Conservation (phyloP, 2,329 filamentous ascomycete genomes). For the Dothistroma septosporum region DNA sequence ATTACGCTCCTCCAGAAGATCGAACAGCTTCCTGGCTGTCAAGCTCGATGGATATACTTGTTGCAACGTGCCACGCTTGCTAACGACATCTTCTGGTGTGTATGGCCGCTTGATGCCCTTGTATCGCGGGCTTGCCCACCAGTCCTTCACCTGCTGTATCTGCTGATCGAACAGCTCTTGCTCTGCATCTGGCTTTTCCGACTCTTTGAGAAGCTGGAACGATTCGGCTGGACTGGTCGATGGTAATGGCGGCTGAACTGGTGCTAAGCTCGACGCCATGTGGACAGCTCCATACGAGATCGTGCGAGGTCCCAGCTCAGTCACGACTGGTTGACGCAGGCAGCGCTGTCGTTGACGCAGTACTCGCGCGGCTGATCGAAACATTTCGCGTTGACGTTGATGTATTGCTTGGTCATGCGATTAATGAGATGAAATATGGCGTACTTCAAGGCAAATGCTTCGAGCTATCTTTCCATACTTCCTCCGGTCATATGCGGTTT, state of each 20-base stretch:
- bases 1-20: conserved; percentile 73
- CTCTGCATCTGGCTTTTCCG: conserved; percentile 72
- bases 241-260: conserved; percentile 60
- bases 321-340: conserved; percentile 17
- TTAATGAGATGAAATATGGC: not conserved
- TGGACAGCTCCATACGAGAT: conserved; percentile 23
- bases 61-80: conserved; percentile 82
- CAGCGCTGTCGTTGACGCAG: conserved; percentile 29
- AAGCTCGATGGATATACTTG: conserved; percentile 87
- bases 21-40: conserved; percentile 93
- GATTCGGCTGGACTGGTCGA: conserved; percentile 63
- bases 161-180: conserved; percentile 82
- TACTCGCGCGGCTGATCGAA: conserved; percentile 28
- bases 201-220: conserved; percentile 78
- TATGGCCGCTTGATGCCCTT: conserved; percentile 90
- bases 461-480: conserved; percentile 13
- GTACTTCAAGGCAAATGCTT: not conserved
- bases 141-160: conserved; percentile 76
- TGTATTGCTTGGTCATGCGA: conserved; percentile 9
- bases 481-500: not conserved
- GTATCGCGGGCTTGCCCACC: conserved; percentile 85
- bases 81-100: conserved; percentile 83
- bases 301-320: conserved; percentile 21
- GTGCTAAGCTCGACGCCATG: conserved; percentile 50
- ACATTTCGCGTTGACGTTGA: conserved; percentile 21